These are phyloP conservation scores for Colletotrichum viniferum DNA, from an alignment of 2,329 filamentous ascomycete species.

Conservation along the genomic window DNA sequence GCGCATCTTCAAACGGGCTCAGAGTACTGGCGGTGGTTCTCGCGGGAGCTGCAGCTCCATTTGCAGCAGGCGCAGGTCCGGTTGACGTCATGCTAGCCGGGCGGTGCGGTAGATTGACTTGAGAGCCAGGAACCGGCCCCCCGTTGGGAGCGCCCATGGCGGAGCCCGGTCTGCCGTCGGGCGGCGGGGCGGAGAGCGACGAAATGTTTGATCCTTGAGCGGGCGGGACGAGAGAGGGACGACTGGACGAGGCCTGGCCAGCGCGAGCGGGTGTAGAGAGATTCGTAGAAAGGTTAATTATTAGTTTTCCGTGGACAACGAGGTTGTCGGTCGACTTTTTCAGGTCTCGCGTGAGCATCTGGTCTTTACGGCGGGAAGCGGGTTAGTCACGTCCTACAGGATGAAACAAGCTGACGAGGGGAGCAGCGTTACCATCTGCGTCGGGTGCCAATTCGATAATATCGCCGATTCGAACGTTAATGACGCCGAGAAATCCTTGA, in stretches of 20 bases:
- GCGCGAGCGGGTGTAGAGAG: slow-evolving; percentile 71
- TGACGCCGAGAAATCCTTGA: slow-evolving; percentile 95
- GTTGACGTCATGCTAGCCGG: slow-evolving; percentile 50
- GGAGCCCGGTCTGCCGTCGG: slow-evolving; percentile 57
- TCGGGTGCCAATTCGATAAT: slow-evolving; percentile 89
- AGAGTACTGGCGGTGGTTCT: slow-evolving; percentile 51
- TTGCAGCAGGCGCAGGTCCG: slow-evolving; percentile 32
- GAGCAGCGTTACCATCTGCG: slow-evolving; percentile 76
- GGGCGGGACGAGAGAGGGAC: slow-evolving; percentile 48
- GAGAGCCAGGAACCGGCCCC: slow-evolving; percentile 41
- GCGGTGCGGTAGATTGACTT: slow-evolving; percentile 47
- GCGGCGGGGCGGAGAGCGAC: slow-evolving; percentile 44
- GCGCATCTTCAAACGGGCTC: slow-evolving; percentile 95
- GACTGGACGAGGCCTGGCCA: slow-evolving; percentile 45
- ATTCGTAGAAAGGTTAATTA: slow-evolving; percentile 95
- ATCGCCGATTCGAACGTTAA: slow-evolving; percentile 95
- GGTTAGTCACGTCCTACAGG: slow-evolving; percentile 29
- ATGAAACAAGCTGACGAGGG: not conserved
- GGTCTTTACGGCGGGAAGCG: slow-evolving; percentile 66
- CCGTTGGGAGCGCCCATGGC: slow-evolving; percentile 56
- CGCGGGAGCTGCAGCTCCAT: slow-evolving; percentile 31
- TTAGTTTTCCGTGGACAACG: slow-evolving; percentile 96
- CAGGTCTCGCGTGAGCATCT: slow-evolving; percentile 96
- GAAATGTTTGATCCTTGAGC: slow-evolving; percentile 48
- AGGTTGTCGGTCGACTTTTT: slow-evolving; percentile 99